phyloP scores from a whole-genome alignment of 495 filamentous ascomycete genomes.

The Aspergillus cristatus region DNA sequence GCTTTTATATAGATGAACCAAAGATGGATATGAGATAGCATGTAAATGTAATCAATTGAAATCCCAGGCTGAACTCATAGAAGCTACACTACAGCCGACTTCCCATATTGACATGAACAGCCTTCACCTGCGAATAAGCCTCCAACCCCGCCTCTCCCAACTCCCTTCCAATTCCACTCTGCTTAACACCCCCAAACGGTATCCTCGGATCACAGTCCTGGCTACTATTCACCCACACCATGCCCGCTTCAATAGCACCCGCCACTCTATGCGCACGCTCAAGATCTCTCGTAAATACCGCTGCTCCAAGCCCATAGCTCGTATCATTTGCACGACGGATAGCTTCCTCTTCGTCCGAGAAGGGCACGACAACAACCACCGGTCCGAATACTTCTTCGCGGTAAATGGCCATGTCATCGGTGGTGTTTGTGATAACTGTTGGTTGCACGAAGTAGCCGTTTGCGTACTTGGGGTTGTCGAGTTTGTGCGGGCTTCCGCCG shows the following conservation, averaged over 20 bases:
- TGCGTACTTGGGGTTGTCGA: slow-evolving; percentile 14
- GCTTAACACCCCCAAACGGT: slow-evolving; percentile 90
- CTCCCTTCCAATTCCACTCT: slow-evolving; percentile 86
- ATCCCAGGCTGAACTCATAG: too few relatives aligned
- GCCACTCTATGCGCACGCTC: slow-evolving; percentile 75
- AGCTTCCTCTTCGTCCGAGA: slow-evolving; percentile 78
- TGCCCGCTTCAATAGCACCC: slow-evolving; percentile 75
- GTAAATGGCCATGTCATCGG: slow-evolving; percentile 55
- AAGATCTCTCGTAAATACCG: slow-evolving; percentile 76
- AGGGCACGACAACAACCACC: slow-evolving; percentile 70
- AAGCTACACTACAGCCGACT: too few relatives aligned
- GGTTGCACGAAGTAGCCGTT: slow-evolving; percentile 63
- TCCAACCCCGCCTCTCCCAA: slow-evolving; percentile 74
- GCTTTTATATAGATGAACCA: too few relatives aligned
- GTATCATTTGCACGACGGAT: slow-evolving; percentile 75
- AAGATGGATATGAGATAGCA: too few relatives aligned
- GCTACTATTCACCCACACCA: slow-evolving; percentile 93
- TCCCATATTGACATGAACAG: slow-evolving; percentile 70
- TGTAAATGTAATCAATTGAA: too few relatives aligned
- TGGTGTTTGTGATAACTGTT: slow-evolving; percentile 63
- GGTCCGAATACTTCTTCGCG: slow-evolving; percentile 83
- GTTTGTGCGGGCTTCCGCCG: slow-evolving; percentile 57
- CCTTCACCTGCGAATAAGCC: slow-evolving; percentile 69
- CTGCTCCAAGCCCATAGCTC: slow-evolving; percentile 78
- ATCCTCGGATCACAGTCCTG: slow-evolving; percentile 64